Evolutionary conservation across 495 filamentous ascomycete species (phyloP), one percentile per base, ranked within the genome.

Genomic region (Trichoderma erinaceum): DNA sequence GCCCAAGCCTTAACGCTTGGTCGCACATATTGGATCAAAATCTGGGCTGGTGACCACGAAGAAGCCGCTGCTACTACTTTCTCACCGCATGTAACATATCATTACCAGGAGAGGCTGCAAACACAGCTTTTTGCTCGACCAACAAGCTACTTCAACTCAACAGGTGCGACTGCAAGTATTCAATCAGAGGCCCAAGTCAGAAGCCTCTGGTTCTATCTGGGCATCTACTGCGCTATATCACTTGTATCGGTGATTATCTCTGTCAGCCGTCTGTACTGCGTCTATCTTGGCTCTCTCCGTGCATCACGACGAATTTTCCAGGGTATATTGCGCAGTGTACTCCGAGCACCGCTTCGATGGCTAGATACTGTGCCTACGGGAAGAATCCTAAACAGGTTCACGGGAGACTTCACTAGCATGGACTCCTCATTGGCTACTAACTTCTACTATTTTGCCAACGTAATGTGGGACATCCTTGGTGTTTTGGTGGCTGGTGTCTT

Each of bases 321-420:
- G 16, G 79, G 82, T 29, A 77, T 92, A 43, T 86, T 86, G 44
- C 86, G 82, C 68, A 80, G 83, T 4, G 83, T 96, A 15, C 81
- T 95, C 0, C 86, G 88, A 8, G 83, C 90, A 15, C 91, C 90
- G 0, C 77, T 91, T 13, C 80, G 88, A 64, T 96, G 90, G 89
- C 79, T 94, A 11, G 92, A 96, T 74, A 94, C 90, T 0, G 88
- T 92, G 0, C 92, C 92, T 0, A 77, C 90, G 0, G 92, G 92
- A 1, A 85, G 90, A 29, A 86, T 94, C 43, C 73, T 94, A 5
- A 96, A 95, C 74, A 82, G 92, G 7, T 94, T 94, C 68, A 91
- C 90, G 0, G 83, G 88, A 7, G 92, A 95, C 71, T 93, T 95
- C 72, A 82, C 85, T 69, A 82, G 83, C 4, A 81, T 93, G 41